A percentile compares a stretch with the other conserved stretches of the same genome.
phyloP scores from a whole-genome alignment of 345 rosid genomes.

The Heritiera littoralis region DNA sequence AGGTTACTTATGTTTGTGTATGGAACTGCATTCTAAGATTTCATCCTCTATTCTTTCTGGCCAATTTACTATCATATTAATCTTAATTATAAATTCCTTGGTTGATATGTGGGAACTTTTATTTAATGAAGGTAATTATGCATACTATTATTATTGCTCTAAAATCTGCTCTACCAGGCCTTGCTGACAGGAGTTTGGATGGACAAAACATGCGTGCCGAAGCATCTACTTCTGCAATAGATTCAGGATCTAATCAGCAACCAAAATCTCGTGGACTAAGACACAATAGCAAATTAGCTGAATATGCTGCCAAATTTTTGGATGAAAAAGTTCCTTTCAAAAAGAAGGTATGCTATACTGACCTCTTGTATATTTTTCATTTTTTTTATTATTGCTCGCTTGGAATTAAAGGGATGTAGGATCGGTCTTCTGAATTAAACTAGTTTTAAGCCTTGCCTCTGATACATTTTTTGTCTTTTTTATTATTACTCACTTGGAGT shows the following conservation, averaged over 20 bases:
- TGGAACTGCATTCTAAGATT: not conserved
- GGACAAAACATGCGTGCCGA: conserved; percentile 22
- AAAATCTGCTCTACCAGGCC: conserved; percentile 3
- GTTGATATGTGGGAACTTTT: not conserved
- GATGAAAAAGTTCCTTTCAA: conserved; percentile 51
- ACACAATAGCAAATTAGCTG: conserved; percentile 24
- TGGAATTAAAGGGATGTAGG: not conserved
- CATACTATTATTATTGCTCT: not conserved
- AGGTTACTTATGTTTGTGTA: no score
- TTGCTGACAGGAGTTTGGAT: conserved; percentile 12
- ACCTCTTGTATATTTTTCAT: not conserved
- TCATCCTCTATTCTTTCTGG: not conserved
- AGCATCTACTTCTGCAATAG: conserved; percentile 35
- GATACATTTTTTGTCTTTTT: no score
- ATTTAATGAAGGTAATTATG: not conserved
- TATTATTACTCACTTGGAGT: not conserved
- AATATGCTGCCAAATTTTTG: conserved; percentile 35
- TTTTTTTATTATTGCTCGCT: not conserved
- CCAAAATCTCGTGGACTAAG: conserved; percentile 13
- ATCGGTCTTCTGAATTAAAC: not conserved
- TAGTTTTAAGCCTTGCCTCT: not conserved
- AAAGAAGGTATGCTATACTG: conserved; percentile 42
- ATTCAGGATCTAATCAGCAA: conserved; percentile 24
- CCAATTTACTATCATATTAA: not conserved
- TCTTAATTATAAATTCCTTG: not conserved